phyloP scores from a whole-genome alignment of 2,329 filamentous ascomycete species.

The Epichloe gansuensis region DNA sequence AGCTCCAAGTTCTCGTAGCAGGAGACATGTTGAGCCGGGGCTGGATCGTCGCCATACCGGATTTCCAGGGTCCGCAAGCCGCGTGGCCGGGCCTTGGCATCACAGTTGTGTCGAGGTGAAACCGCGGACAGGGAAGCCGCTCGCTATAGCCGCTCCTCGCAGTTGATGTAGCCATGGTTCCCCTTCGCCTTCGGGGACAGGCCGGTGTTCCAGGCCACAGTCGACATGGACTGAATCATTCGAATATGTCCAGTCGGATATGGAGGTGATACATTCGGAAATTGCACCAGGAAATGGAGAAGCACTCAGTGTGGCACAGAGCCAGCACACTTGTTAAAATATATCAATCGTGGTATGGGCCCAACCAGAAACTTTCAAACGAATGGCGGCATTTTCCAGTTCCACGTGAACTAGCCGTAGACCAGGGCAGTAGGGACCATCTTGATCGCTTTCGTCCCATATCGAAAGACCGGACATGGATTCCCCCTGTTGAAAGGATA shows the following conservation, averaged over 20 bases:
- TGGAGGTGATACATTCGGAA: conserved; percentile 18
- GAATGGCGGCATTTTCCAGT: too few species aligned
- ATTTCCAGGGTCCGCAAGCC: too few species aligned
- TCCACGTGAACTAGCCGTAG: too few species aligned
- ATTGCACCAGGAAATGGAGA: conserved; percentile 19
- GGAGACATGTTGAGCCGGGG: too few species aligned
- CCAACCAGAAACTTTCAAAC: too few species aligned
- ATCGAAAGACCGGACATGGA: too few species aligned
- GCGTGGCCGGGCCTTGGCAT: neutral
- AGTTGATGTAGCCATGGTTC: conserved; percentile 17
- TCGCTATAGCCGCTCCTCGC: conserved; percentile 20
- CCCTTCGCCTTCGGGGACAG: conserved; percentile 16
- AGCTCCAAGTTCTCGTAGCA: too few species aligned
- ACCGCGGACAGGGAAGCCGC: conserved; percentile 19
- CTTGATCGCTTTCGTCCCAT: too few species aligned
- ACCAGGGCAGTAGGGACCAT: too few species aligned
- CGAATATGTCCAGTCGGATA: conserved; percentile 20
- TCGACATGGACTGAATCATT: conserved; percentile 20
- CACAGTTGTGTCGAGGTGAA: conserved; percentile 2
- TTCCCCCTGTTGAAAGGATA: too few species aligned
- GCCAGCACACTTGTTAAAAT: conserved; percentile 26
- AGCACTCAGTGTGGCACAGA: conserved; percentile 21
- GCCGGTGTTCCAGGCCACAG: conserved; percentile 20
- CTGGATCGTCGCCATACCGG: too few species aligned
- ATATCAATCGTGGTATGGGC: conserved; percentile 19